These are phyloP conservation scores for Besnoitia besnoiti DNA, from an alignment of 169 alveolate species.

Conservation along the genomic window DNA sequence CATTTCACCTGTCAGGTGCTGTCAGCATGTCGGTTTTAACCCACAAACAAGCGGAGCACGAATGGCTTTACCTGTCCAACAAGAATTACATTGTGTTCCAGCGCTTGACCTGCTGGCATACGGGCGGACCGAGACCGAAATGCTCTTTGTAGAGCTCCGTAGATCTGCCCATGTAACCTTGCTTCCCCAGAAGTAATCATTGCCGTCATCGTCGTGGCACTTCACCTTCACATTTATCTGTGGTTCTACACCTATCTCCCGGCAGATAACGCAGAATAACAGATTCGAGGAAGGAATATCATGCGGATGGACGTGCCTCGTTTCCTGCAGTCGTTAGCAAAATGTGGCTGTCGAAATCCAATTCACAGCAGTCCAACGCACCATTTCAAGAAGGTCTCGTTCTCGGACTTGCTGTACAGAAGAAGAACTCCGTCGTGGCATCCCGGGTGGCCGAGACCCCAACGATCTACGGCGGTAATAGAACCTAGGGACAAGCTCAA, in stretches of 20 bases:
- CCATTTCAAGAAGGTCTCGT: constrained; percentile 57
- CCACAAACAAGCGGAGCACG: background rate
- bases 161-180: constrained; percentile 22
- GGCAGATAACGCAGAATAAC: background rate
- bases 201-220: background rate
- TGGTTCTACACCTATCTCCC: constrained; percentile 59
- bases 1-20: constrained; percentile 70
- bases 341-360: too few species aligned
- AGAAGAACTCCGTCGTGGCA: constrained; percentile 66
- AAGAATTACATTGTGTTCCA: constrained; percentile 58
- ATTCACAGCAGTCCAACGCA: too few species aligned
- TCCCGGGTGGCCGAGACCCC: constrained; percentile 69
- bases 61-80: constrained; percentile 53
- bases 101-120: constrained; percentile 59
- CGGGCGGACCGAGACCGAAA: constrained; percentile 44
- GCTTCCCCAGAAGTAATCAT: background rate
- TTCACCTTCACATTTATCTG: constrained; percentile 60
- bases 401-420: constrained; percentile 56
- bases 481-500: background rate
- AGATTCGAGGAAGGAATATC: background rate
- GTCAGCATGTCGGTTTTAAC: background rate
- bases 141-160: constrained; percentile 54
- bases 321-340: constrained; percentile 59
- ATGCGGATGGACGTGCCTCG: constrained; percentile 53
- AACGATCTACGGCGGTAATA: constrained; percentile 40